Percentiles rank a stretch among this genome's conserved stretches.
These are phyloP conservation scores for Cryptosporidium ubiquitum DNA, from an alignment of 169 alveolate genomes.

Conservation along the genomic window DNA sequence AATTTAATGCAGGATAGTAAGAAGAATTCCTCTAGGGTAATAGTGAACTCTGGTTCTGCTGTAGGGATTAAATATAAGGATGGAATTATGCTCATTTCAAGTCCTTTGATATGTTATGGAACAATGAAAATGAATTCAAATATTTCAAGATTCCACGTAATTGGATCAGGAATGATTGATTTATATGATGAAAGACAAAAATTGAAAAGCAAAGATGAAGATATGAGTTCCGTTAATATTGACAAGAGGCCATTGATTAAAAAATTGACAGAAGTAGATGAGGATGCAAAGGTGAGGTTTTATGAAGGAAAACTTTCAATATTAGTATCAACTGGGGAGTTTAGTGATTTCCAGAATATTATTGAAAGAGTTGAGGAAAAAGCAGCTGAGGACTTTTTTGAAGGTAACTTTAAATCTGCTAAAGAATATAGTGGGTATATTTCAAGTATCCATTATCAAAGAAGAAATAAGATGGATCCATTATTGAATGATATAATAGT, in stretches of 20 bases:
- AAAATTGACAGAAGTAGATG: conserved; percentile 13
- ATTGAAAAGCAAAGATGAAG: conserved; percentile 11
- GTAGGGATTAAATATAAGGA: conserved; percentile 63
- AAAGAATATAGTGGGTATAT: conserved; percentile 44
- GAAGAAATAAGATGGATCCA: conserved; percentile 78
- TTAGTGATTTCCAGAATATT: conserved; percentile 51
- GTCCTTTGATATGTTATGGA: conserved; percentile 58
- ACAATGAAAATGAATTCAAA: conserved; percentile 42
- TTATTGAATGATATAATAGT: conserved; percentile 74
- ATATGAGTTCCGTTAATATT: conserved; percentile 4
- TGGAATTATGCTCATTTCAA: conserved; percentile 58
- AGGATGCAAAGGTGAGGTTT: conserved; percentile 41
- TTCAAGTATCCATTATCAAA: conserved; percentile 58
- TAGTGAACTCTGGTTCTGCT: conserved; percentile 63
- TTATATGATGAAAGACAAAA: conserved; percentile 9
- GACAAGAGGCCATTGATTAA: conserved; percentile 30
- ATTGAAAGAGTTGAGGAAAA: conserved; percentile 63
- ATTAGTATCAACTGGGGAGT: conserved; percentile 51
- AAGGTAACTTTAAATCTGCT: conserved; percentile 29
- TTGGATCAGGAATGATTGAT: conserved; percentile 46
- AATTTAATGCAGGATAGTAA: background rate
- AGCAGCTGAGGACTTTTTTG: conserved; percentile 35
- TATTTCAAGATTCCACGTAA: conserved; percentile 63
- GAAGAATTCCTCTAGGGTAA: conserved; percentile 45
- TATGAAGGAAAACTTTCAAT: conserved; percentile 22